Base-by-base conservation (phyloP, 2,329 filamentous ascomycete species). In the Aspergillus neotritici region DNA sequence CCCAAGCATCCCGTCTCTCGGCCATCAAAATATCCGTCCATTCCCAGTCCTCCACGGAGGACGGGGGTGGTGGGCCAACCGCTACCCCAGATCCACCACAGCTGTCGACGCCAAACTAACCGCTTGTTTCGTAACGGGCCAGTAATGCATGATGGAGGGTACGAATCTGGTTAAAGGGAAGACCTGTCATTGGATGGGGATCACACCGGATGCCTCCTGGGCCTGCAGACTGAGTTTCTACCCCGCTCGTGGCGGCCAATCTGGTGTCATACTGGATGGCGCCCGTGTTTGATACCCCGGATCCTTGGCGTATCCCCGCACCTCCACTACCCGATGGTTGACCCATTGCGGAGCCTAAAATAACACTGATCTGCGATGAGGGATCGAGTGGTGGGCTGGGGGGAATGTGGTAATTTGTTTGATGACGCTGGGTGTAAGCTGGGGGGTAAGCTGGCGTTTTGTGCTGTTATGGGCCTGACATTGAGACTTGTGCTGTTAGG, bases 261-360 rank as follows among this genome's bases (percentile, higher is more conserved):
- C 25, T 21, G 16, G 5, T 9, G 2, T 12, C 14, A 5, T 21
- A 8, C 5, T 25, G 11, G 14, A 31, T 35, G 9, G 33, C n/a
- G 15, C 25, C 34, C 14, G 14, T 43, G 38, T 31, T 41, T 33
- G 17, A 41, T 46, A 41, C 43, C 43, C 43, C 43, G 38, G 43
- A 46, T 46, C 38, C 43, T 46, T 46, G 38, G 43, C 43, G 21
- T 9, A 37, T 11, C 43, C 43, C 43, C 43, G 43, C 43, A 34
- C 16, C 21, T 25, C 21, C 21, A 25, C 21, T 25, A 25, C 21
- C 21, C 21, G 21, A 25, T 25, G 9, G 7, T 25, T 25, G 21
- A 25, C 21, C 21, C 21, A 25, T 25, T 25, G 21, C 21, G 21
- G 21, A 25, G 21, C 21, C 21, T 25, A 25, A 9, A 25, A 8